A percentile compares a stretch with the other conserved stretches of the same genome.
phyloP scores from a whole-genome alignment of 768 basidiomycete species.

The Mycena maculata region DNA sequence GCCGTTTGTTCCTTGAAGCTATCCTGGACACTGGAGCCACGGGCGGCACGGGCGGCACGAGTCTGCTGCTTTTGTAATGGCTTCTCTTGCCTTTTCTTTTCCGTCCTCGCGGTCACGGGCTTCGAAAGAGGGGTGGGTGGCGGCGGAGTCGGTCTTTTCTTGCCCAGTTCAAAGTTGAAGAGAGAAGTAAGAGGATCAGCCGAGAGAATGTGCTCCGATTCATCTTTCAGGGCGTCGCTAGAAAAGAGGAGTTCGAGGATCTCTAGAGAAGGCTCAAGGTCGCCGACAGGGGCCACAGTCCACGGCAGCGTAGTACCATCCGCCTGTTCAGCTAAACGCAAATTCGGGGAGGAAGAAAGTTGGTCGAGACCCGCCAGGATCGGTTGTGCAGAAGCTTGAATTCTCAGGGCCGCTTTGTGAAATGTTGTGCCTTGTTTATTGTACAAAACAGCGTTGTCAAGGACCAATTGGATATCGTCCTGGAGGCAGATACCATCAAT shows the following conservation, averaged over 20 bases:
- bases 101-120: conserved; percentile 41
- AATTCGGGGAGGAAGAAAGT: conserved; percentile 34
- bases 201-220: conserved; percentile 65
- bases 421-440: conserved; percentile 81
- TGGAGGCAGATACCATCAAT: conserved; percentile 43
- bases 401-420: conserved; percentile 75
- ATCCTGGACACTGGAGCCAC: not conserved
- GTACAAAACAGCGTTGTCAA: conserved; percentile 88
- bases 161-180: conserved; percentile 74
- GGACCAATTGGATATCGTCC: conserved; percentile 86
- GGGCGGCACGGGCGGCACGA: no score
- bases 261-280: conserved; percentile 78
- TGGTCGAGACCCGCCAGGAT: conserved; percentile 57
- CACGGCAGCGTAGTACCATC: conserved; percentile 9
- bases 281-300: conserved; percentile 59
- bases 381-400: conserved; percentile 57
- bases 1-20: not conserved
- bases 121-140: conserved; percentile 56
- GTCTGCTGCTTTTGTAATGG: conserved; percentile 6
- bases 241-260: conserved; percentile 68
- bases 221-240: conserved; percentile 61
- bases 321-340: conserved; percentile 2
- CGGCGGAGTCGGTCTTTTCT: conserved; percentile 69
- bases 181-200: conserved; percentile 73
- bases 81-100: conserved; percentile 29